A percentile compares a stretch with the other conserved stretches of the same genome.
Evolutionary conservation across 495 filamentous ascomycete genomes (phyloP).

Genomic region (Xylaria curta): DNA sequence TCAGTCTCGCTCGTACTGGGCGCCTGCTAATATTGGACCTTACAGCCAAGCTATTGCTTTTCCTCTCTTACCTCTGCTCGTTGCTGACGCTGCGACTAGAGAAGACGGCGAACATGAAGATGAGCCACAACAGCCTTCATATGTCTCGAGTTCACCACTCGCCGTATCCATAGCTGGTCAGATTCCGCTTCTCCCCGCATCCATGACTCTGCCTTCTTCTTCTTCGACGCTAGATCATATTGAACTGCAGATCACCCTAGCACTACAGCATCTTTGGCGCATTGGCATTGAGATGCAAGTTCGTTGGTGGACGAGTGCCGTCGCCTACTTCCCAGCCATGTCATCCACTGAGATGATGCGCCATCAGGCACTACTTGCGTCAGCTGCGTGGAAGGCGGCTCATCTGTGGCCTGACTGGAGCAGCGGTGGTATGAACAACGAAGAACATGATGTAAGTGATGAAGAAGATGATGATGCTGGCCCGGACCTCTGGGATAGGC

Average conservation of each 20-base stretch:
- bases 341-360: constrained; percentile 32
- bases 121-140: neutral
- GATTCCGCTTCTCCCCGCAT: constrained; percentile 83
- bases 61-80: constrained; percentile 45
- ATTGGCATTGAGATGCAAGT: constrained; percentile 77
- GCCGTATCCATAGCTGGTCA: constrained; percentile 75
- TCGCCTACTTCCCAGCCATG: constrained; percentile 68
- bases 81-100: constrained; percentile 1
- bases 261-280: constrained; percentile 89
- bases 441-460: constrained; percentile 43
- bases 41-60: constrained; percentile 88
- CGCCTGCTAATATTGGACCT: constrained; percentile 95
- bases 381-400: constrained; percentile 44
- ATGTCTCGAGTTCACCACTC: constrained; percentile 29
- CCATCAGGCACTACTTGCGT: constrained; percentile 33
- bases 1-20: constrained; percentile 95
- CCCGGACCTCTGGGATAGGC: constrained; percentile 77
- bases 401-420: constrained; percentile 37
- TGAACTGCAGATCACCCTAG: constrained; percentile 52
- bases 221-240: constrained; percentile 31
- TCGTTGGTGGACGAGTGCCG: constrained; percentile 71
- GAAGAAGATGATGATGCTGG: constrained; percentile 52
- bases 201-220: constrained; percentile 66
- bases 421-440: constrained; percentile 22
- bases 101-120: constrained; percentile 8